A percentile compares a stretch with the other conserved stretches of the same genome.
Conservation (phyloP, 192 early-diverging fungal genomes). For the Piromyces sp. region DNA sequence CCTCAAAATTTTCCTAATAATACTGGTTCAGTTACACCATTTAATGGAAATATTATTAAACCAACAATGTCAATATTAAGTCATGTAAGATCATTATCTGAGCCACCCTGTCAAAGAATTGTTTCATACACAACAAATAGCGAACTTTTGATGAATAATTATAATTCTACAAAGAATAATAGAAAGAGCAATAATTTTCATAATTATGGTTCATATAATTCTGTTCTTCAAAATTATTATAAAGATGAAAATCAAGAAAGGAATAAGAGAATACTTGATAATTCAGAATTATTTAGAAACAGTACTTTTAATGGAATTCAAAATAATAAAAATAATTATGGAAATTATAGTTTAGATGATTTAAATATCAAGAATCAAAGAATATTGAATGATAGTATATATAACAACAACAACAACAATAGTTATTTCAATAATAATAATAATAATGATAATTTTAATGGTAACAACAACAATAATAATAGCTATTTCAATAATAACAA, state of each 20-base stretch:
- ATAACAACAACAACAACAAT: background rate
- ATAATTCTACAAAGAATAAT: background rate
- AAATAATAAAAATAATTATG: background rate
- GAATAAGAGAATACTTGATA: background rate
- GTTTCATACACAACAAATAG: background rate
- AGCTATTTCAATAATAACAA: too few species aligned
- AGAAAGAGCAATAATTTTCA: background rate
- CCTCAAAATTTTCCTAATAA: background rate
- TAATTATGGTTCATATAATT: background rate
- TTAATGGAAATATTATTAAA: background rate
- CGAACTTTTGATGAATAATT: background rate
- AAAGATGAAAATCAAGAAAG: background rate
- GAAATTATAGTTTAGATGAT: background rate
- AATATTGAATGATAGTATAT: background rate
- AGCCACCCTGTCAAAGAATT: background rate
- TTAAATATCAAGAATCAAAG: background rate
- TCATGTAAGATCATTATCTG: background rate
- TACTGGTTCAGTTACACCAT: background rate
- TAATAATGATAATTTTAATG: background rate
- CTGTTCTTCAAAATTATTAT: background rate
- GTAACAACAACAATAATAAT: background rate
- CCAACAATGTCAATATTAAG: background rate
- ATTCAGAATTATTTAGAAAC: background rate
- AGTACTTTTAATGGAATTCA: background rate
- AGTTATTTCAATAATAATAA: background rate